phyloP scores from a whole-genome alignment of 768 basidiomycete species.

The Saitozyma podzolica region DNA sequence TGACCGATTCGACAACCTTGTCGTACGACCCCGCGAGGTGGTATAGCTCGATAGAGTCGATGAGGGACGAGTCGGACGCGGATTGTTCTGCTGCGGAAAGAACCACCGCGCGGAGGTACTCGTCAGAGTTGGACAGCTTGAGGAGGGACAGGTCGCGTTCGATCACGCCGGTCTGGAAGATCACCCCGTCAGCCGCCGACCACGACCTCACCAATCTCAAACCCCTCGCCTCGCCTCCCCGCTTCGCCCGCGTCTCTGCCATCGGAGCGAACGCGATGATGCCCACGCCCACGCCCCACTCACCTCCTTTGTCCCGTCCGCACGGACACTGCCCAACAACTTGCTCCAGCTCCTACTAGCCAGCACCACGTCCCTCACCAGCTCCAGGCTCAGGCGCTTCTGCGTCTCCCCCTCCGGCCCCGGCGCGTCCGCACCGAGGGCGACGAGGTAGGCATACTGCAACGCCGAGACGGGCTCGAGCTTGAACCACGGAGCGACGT shows the following conservation, averaged over 20 bases:
- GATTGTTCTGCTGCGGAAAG: constrained; percentile 77
- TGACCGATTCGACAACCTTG: constrained; percentile 83
- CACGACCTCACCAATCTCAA: neutral
- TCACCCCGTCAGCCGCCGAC: neutral
- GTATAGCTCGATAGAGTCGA: constrained; percentile 92
- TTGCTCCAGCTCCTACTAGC: constrained; percentile 70
- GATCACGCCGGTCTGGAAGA: constrained; percentile 72
- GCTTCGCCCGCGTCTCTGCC: no score
- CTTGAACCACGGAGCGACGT: constrained; percentile 86
- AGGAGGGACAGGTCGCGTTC: constrained; percentile 79
- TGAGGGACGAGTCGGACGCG: constrained; percentile 75
- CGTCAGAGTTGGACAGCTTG: constrained; percentile 63
- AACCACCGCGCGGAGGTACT: constrained; percentile 81
- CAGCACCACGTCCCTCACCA: constrained; percentile 55
- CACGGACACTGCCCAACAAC: constrained; percentile 86
- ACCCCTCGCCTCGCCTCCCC: no score
- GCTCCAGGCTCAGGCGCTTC: constrained; percentile 60
- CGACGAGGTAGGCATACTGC: constrained; percentile 88
- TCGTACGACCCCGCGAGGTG: constrained; percentile 89
- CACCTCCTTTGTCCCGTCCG: constrained; percentile 84
- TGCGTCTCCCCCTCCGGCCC: constrained; percentile 74
- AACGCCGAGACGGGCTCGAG: constrained; percentile 91
- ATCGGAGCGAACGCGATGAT: neutral
- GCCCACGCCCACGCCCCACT: constrained; percentile 47
- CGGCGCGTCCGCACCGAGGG: constrained; percentile 71